phyloP scores from a whole-genome alignment of 2,329 filamentous ascomycete genomes.

The Monosporascus cannonballus region DNA sequence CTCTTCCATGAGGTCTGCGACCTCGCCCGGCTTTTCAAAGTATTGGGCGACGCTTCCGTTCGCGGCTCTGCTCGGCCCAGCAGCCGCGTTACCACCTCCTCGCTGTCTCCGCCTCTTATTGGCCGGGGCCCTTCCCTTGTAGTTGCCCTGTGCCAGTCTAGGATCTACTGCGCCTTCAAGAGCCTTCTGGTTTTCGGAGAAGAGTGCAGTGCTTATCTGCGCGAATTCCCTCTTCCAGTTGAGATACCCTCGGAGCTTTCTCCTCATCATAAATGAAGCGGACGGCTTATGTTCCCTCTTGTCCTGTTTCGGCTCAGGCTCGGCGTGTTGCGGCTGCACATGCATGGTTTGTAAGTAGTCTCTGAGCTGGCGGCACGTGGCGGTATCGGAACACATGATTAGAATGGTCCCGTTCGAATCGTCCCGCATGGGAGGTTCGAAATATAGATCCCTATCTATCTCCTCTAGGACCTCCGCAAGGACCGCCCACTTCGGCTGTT shows the following conservation, averaged over 20 bases:
- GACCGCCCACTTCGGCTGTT: slow-evolving; percentile 88
- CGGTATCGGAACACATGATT: slow-evolving; percentile 89
- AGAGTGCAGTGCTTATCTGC: slow-evolving; percentile 73
- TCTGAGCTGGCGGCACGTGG: slow-evolving; percentile 79
- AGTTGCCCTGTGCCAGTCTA: slow-evolving; percentile 38
- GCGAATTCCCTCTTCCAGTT: slow-evolving; percentile 88
- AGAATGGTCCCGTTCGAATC: slow-evolving; percentile 88
- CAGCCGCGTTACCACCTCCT: slow-evolving; percentile 62
- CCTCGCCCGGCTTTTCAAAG: slow-evolving; percentile 77
- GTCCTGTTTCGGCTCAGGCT: slow-evolving; percentile 32
- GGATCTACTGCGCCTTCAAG: slow-evolving; percentile 61
- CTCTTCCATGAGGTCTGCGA: slow-evolving; percentile 75
- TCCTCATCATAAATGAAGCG: slow-evolving; percentile 82
- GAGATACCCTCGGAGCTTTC: slow-evolving; percentile 79
- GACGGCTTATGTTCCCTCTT: slow-evolving; percentile 57
- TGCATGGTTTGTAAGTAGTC: slow-evolving; percentile 93
- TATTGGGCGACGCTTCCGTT: slow-evolving; percentile 70
- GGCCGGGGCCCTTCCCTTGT: slow-evolving; percentile 60
- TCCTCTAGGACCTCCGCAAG: slow-evolving; percentile 88
- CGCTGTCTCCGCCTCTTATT: slow-evolving; percentile 84
- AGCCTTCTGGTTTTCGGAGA: slow-evolving; percentile 72
- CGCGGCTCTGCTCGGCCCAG: slow-evolving; percentile 56
- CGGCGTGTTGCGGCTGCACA: slow-evolving; percentile 48
- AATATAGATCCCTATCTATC: slow-evolving; percentile 84
- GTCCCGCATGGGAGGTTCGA: slow-evolving; percentile 69